phyloP scores from a whole-genome alignment of 2,329 filamentous ascomycete species.

The Colletotrichum salicis region DNA sequence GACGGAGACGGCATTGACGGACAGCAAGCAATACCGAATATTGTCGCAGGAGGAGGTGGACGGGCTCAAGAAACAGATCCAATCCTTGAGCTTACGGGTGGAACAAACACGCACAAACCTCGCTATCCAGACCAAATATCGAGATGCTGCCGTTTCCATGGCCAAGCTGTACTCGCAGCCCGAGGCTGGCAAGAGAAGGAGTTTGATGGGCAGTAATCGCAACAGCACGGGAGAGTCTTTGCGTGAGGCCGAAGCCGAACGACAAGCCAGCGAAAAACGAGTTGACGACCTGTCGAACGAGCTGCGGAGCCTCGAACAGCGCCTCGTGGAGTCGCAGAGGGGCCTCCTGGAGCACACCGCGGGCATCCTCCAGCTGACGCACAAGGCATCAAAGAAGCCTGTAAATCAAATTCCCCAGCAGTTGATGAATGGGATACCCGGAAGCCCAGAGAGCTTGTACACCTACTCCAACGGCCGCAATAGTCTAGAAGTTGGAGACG shows the following conservation, averaged over 20 bases:
- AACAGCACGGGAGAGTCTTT: conserved; percentile 60
- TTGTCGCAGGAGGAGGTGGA: conserved; percentile 93
- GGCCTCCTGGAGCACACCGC: conserved; percentile 90
- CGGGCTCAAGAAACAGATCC: conserved; percentile 86
- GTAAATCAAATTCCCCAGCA: conserved; percentile 49
- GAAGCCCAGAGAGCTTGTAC: conserved; percentile 81
- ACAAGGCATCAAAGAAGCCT: conserved; percentile 74
- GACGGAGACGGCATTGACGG: conserved; percentile 90
- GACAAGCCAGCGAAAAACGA: conserved; percentile 78
- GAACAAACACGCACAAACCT: conserved; percentile 85
- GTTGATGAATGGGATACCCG: conserved; percentile 69
- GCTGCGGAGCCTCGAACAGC: conserved; percentile 81
- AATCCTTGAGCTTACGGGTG: conserved; percentile 77
- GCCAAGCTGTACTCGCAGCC: conserved; percentile 80
- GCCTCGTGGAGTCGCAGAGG: conserved; percentile 78
- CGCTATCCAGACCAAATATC: conserved; percentile 90
- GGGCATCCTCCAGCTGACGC: conserved; percentile 89
- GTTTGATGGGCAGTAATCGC: conserved; percentile 58
- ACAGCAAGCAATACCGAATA: conserved; percentile 87
- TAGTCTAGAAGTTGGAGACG: conserved; percentile 65
- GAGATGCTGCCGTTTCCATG: conserved; percentile 90
- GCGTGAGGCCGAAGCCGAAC: conserved; percentile 77
- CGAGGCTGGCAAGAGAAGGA: conserved; percentile 56
- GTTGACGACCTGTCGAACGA: conserved; percentile 88
- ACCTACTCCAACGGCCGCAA: conserved; percentile 72